Base-by-base conservation (phyloP, 73 alveolate genomes). In the Paramecium primaurelia region DNA sequence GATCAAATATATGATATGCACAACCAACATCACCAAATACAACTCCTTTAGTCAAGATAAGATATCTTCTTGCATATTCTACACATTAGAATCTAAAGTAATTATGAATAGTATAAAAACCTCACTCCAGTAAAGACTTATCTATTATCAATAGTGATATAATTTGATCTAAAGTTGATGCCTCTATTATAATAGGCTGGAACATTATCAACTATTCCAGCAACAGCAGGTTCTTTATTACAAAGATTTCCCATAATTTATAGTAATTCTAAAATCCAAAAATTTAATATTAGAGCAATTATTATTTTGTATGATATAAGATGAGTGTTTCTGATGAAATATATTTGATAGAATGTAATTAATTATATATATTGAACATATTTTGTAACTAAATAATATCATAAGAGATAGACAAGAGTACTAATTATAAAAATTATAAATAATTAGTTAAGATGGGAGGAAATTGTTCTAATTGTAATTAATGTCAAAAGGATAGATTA, bases 21-120 rank as follows among this genome's bases (percentile, higher is more conserved):
- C 58, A 32, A 5, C 54, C 28, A 7, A 80, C 47, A 80, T 80
- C 91, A 20, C 30, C 26, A 47, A 80, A 80, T 10, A 64, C n/a
- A 20, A 80, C 91, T 3, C 91, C 91, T 47, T 80, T 42, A 8
- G 44, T 80, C 5, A 45, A 10, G 16, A 80, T 40, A 11, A 80
- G 45, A n/a, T 80, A 80, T 49, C 91, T 8, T 49, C 91, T 80
- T 80, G 91, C 71, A 80, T 8, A 80, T 80, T 80, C 91, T 18
- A 80, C 91, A 45, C 91, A 80, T 47, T 80, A 14, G 47, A 26
- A 80, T 47, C 91, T 80, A 32, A 25, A 71, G 25, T 3, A 14
- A 75, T 75, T 16, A 12, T 34, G 51, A 18, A 80, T 14, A 40
- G 34, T 38, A 5, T 38, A 75, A 14, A 22, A 32, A 80, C 91